Base-by-base conservation (phyloP, 345 rosid genomes). In the Erysimum cheiranthoides region DNA sequence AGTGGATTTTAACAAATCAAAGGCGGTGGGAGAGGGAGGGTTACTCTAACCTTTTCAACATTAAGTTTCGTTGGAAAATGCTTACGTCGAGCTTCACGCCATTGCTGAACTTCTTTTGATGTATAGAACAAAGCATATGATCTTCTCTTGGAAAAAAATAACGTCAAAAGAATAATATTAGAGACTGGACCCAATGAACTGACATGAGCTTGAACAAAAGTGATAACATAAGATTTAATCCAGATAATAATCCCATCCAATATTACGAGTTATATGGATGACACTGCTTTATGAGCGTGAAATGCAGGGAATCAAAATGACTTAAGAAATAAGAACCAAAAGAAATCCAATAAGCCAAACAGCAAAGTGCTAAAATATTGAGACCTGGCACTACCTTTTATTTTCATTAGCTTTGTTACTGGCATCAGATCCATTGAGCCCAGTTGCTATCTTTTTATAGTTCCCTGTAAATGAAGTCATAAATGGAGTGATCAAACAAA, bases 71-170 rank as follows among this genome's bases (percentile, higher is more conserved):
- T 76, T 66, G 99, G 97, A 81, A 68, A 87, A 78, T 87, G 82
- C 82, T 80, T 95, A 78, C 76, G 90, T 43, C 97, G 97, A 66
- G 85, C 86, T 67, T 87, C 89, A 76, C 90, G 75, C 99, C 99
- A 95, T 81, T 78, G 83, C 66, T 78, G 81, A 81, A 92, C 76
- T 83, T 95, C 97, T 81, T 86, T 82, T 74, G 82, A 78, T 31
- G 96, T 74, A 76, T 92, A 95, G 47, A 56, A 52, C 76, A 79
- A 27, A 47, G 84, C 76, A 77, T 25, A 70, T 28, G 83, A 66
- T 70, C 89, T 91, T 63, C 71, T 52, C 71, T 25, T 51, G 56
- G 34, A 61, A 9, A 59, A 71, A 66, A 64, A 51, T 18, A 59
- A 49, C 66, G 66, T 38, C 49, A 49, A 66, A 56, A 71, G 47